Evolutionary conservation across 2,329 filamentous ascomycete genomes (phyloP), one percentile per base, ranked within the genome.

Genomic region (Fonsecaea nubica): DNA sequence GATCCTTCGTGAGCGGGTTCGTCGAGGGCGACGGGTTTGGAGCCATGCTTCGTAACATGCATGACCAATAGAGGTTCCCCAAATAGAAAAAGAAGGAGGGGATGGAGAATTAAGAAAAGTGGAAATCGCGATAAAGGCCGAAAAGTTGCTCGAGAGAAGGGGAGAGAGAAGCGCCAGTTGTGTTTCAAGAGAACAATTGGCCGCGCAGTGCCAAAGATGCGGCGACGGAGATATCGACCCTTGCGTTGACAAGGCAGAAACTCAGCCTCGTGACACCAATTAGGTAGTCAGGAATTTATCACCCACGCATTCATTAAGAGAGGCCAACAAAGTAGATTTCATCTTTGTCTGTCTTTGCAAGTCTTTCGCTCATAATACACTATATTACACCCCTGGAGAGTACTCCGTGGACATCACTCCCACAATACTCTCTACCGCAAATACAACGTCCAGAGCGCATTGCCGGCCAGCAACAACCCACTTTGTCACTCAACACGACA

Each of bases 41-140:
- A 57, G 33, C 35, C 61, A 35, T 58, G 53, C 60, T 68, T 65
- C 8, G 62, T 66, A 70, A 68, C 63, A 67, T 70, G 68, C 68
- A 70, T 70, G 60, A 56, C 63, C 57, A 38, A 53, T 30, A 32
- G 15, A 15, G 36, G 36, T 21, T 25, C 30, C 30, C 30, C 30
- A 32, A 32, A 32, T 32, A 32, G 6, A 32, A 32, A 32, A 32
- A 32, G 33, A 53, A 30, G 9, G 13, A 62, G 21, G 3, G 21
- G 12, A 50, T 53, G 42, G 36, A 56, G 50, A 38, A 56, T 21
- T 25, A 52, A 25, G 32, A 38, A 13, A 56, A 53, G 12, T 33
- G 4, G 40, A 21, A 62, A 52, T 9, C n/a, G 36, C 13, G 55
- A 13, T 42, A 30, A 13, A 12, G n/a, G 33, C 10, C 42, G n/a